Evolutionary conservation across 495 filamentous ascomycete species (phyloP).

Genomic region (Apodospora peruviana): DNA sequence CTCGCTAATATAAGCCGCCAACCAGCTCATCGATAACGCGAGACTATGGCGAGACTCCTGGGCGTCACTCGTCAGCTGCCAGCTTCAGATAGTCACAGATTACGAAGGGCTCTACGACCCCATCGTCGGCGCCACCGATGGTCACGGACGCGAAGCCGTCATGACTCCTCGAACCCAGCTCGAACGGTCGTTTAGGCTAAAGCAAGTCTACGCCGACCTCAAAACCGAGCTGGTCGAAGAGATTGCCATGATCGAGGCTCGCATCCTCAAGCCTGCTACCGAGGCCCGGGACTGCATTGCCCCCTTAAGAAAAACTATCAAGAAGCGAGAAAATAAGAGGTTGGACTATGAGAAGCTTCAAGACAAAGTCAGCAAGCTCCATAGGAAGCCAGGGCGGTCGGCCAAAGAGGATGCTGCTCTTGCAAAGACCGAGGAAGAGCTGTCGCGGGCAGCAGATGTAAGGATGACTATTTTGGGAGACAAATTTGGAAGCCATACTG

Average conservation of each 20-base stretch:
- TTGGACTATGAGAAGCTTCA: constrained; percentile 82
- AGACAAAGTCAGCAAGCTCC: constrained; percentile 62
- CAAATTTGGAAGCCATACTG: neutral
- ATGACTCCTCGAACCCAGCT: constrained; percentile 62
- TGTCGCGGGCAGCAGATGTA: constrained; percentile 63
- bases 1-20: constrained; percentile 6
- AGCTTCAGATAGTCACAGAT: constrained; percentile 63
- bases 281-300: constrained; percentile 66
- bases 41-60: constrained; percentile 84
- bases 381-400: constrained; percentile 65
- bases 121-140: constrained; percentile 58
- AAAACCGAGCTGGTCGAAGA: constrained; percentile 72
- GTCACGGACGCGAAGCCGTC: constrained; percentile 46
- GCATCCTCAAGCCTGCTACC: constrained; percentile 66
- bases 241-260: constrained; percentile 63
- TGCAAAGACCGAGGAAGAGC: constrained; percentile 72
- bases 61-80: constrained; percentile 66
- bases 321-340: constrained; percentile 85
- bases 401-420: constrained; percentile 74
- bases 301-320: constrained; percentile 84
- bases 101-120: constrained; percentile 79
- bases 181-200: constrained; percentile 61
- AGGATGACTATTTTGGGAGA: neutral
- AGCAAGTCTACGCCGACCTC: constrained; percentile 66
- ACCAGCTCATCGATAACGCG: constrained; percentile 73